Evolutionary conservation across 345 rosid species (phyloP).

Genomic region (Odontarrhena argentea): DNA sequence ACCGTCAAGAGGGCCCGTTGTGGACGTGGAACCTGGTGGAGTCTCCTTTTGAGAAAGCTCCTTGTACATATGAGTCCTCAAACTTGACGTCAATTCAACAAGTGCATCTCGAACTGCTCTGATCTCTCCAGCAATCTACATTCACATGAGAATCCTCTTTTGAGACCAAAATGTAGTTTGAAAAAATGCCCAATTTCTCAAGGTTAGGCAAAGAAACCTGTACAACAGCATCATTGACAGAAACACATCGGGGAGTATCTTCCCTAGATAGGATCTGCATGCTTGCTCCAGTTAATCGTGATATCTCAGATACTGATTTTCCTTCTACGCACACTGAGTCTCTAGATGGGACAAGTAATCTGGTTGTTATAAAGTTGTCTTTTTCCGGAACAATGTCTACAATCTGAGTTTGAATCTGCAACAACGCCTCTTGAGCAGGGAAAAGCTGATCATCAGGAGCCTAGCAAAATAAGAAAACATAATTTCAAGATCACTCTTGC

Average conservation of each 20-base stretch:
- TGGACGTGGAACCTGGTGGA: constrained; percentile 52
- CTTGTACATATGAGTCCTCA: constrained; percentile 71
- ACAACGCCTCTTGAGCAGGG: constrained; percentile 98
- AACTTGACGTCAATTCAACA: constrained; percentile 76
- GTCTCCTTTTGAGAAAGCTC: constrained; percentile 68
- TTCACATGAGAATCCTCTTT: constrained; percentile 27
- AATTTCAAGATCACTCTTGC: constrained; percentile 15
- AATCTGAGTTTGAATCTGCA: constrained; percentile 92
- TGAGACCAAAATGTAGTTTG: constrained; percentile 9
- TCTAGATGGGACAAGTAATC: constrained; percentile 67
- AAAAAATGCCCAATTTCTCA: background rate
- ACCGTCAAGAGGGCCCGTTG: constrained; percentile 50
- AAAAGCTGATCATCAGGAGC: constrained; percentile 93
- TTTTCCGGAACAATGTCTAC: constrained; percentile 72
- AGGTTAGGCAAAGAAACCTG: constrained; percentile 59
- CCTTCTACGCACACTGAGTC: constrained; percentile 88
- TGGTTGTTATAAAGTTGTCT: constrained; percentile 72
- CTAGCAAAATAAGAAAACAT: constrained; percentile 44
- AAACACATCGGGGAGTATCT: constrained; percentile 60
- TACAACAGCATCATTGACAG: constrained; percentile 67
- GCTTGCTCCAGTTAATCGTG: constrained; percentile 74
- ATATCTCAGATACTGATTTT: constrained; percentile 73
- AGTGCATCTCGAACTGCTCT: constrained; percentile 91
- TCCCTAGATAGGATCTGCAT: constrained; percentile 72
- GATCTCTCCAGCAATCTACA: constrained; percentile 93